Evolutionary conservation across 345 rosid genomes (phyloP).

Genomic region (Combretum micranthum): DNA sequence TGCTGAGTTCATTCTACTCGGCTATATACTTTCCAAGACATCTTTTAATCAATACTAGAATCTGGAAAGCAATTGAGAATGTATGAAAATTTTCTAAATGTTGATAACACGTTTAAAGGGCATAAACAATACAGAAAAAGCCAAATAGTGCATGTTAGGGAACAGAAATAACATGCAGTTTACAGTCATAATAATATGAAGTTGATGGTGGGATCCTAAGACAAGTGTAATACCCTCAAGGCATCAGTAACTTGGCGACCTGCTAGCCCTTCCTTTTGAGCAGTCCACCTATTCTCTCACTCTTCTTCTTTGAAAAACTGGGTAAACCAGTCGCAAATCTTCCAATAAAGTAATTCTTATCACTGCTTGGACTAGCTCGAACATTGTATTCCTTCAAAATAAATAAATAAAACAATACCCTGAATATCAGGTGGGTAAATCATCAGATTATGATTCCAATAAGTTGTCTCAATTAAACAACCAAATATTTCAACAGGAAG

Average conservation of each 20-base stretch:
- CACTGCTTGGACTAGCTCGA: conserved; percentile 49
- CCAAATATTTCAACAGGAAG: too few species aligned
- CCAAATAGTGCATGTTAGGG: too few species aligned
- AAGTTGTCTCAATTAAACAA: neutral
- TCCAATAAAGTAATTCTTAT: conserved; percentile 86
- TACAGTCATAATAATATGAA: too few species aligned
- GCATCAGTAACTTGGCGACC: conserved; percentile 81
- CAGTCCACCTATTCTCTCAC: conserved; percentile 78
- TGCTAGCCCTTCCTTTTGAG: conserved; percentile 80
- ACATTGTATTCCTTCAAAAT: conserved; percentile 68
- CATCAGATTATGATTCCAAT: neutral
- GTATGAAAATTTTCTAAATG: too few species aligned
- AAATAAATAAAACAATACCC: neutral
- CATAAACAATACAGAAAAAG: too few species aligned
- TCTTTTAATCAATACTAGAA: too few species aligned
- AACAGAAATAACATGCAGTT: too few species aligned
- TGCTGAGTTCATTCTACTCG: too few species aligned
- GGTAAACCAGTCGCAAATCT: conserved; percentile 79
- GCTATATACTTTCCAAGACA: too few species aligned
- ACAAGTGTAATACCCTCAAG: conserved; percentile 47
- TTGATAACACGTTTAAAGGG: too few species aligned
- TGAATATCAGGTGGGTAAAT: neutral
- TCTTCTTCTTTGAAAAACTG: conserved; percentile 72
- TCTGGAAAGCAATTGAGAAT: too few species aligned
- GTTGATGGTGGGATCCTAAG: neutral